Conservation (phyloP, 1,284 basidiomycete genomes). For the Ustilago cynodontis region DNA sequence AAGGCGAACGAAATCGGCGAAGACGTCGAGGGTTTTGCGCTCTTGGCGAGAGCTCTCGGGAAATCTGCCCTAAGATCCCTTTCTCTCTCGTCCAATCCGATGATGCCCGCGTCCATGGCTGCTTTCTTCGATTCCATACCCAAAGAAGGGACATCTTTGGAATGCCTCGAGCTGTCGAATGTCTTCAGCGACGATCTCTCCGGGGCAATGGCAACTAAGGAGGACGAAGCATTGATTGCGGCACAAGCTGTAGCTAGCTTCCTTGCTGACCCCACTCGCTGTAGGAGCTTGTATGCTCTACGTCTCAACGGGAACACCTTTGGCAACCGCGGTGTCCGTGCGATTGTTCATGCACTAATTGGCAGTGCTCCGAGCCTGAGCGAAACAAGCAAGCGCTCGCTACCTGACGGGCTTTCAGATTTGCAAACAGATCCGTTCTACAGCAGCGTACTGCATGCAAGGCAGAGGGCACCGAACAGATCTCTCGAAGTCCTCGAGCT, state of each 20-base stretch:
- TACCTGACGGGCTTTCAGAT: not conserved
- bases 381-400: not conserved
- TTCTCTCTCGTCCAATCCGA: conserved; percentile 25
- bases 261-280: conserved; percentile 26
- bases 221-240: not conserved
- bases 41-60: conserved; percentile 17
- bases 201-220: not conserved
- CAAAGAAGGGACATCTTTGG: conserved; percentile 17
- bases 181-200: conserved; percentile 6
- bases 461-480: conserved; percentile 10
- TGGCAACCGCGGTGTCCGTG: conserved; percentile 17
- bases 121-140: conserved; percentile 42
- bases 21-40: not conserved
- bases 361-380: not conserved
- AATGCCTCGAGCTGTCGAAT: conserved; percentile 15
- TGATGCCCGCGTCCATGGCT: conserved; percentile 10
- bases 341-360: conserved; percentile 17
- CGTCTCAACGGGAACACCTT: conserved; percentile 35
- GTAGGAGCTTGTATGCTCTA: conserved; percentile 16
- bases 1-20: conserved; percentile 15
- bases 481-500: conserved; percentile 2
- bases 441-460: not conserved
- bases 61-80: conserved; percentile 14
- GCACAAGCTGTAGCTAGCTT: conserved; percentile 27
- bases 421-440: conserved; percentile 5